phyloP scores from a whole-genome alignment of 805 yeast genomes.

The Metschnikowia colocasiae region DNA sequence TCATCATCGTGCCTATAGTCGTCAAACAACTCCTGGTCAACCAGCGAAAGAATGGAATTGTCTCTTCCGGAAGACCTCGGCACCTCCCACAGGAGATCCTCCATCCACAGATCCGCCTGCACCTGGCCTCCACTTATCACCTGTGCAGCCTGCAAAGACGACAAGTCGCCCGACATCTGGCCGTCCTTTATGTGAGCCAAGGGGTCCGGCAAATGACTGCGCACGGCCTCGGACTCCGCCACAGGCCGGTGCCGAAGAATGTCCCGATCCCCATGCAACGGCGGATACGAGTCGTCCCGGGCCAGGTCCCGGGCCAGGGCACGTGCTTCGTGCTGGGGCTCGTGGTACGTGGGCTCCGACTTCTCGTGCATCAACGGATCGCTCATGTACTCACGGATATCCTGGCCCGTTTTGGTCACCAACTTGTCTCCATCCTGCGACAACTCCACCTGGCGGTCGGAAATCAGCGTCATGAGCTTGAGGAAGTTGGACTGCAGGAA shows the following conservation, averaged over 20 bases:
- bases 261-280: background rate
- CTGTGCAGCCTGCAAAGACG: conserved; percentile 38
- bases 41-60: conserved; percentile 23
- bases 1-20: conserved; percentile 42
- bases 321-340: conserved; percentile 10
- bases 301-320: background rate
- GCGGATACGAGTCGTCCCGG: background rate
- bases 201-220: conserved; percentile 40
- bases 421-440: conserved; percentile 34
- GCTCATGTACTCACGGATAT: conserved; percentile 26
- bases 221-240: conserved; percentile 15
- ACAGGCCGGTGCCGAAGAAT: conserved; percentile 6
- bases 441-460: conserved; percentile 35
- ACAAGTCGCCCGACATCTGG: conserved; percentile 26
- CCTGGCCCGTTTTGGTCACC: conserved; percentile 36
- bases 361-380: conserved; percentile 17
- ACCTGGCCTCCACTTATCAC: conserved; percentile 42
- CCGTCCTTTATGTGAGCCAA: conserved; percentile 42
- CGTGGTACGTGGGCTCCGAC: conserved; percentile 11
- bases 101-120: conserved; percentile 32
- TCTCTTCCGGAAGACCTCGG: conserved; percentile 2
- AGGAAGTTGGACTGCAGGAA: conserved; percentile 36
- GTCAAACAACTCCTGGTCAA: conserved; percentile 38
- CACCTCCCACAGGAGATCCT: conserved; percentile 25
- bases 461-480: conserved; percentile 38